Evolutionary conservation across 371 early-diverging fungal genomes (phyloP).

Genomic region (Haplosporangium sp.): DNA sequence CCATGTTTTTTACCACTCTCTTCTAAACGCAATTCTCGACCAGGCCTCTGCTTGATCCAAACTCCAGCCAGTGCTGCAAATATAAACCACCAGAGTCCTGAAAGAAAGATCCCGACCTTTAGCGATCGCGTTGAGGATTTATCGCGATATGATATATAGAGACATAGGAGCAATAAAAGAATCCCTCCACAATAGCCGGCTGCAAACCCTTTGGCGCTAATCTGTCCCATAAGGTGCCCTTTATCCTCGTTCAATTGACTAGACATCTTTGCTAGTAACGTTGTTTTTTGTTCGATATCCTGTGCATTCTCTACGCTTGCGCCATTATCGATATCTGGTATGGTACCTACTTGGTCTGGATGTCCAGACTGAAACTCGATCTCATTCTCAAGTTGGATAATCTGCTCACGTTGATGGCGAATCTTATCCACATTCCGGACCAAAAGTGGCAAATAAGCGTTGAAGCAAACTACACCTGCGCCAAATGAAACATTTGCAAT

Average conservation of each 20-base stretch:
- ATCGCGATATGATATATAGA: conserved; percentile 39
- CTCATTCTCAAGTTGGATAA: conserved; percentile 11
- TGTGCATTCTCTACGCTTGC: neutral
- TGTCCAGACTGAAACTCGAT: conserved; percentile 7
- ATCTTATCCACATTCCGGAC: conserved; percentile 54
- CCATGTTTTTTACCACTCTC: conserved; percentile 26
- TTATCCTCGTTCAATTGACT: conserved; percentile 43
- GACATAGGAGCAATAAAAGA: conserved; percentile 55
- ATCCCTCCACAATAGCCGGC: conserved; percentile 59
- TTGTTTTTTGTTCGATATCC: conserved; percentile 14
- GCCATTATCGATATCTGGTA: neutral
- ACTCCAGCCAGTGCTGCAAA: conserved; percentile 48
- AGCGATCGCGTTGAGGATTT: conserved; percentile 44
- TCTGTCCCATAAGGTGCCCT: conserved; percentile 53
- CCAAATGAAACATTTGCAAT: conserved; percentile 58
- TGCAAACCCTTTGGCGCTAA: conserved; percentile 60
- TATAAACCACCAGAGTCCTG: conserved; percentile 58
- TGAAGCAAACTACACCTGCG: conserved; percentile 59
- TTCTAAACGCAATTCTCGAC: conserved; percentile 40
- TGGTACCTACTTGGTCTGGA: neutral
- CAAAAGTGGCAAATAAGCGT: conserved; percentile 62
- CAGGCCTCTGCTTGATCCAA: conserved; percentile 54
- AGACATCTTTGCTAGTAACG: conserved; percentile 12
- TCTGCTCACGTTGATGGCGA: conserved; percentile 16
- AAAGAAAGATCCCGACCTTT: conserved; percentile 52